Conservation (phyloP, 345 rosid species). For the Moricandia moricandioides region DNA sequence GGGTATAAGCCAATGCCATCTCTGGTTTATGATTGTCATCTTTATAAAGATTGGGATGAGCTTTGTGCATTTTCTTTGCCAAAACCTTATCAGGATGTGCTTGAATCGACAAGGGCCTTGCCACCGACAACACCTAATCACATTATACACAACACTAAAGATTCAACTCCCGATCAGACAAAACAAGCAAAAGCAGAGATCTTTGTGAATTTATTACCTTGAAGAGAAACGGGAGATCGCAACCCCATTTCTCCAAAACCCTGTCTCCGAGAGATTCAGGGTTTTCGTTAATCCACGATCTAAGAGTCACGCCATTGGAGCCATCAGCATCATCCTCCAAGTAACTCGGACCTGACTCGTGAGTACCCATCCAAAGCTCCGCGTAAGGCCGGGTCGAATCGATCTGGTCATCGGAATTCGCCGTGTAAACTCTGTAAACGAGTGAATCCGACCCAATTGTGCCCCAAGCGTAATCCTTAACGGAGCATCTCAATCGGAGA, state of each 20-base stretch:
- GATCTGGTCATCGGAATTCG: constrained; percentile 51
- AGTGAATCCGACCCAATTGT: constrained; percentile 56
- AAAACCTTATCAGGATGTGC: constrained; percentile 94
- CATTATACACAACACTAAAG: background rate
- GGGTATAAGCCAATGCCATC: constrained; percentile 96
- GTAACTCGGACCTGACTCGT: constrained; percentile 81
- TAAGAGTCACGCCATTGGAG: constrained; percentile 51
- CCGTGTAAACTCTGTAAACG: constrained; percentile 60
- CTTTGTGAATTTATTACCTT: constrained; percentile 46
- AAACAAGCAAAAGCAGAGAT: background rate
- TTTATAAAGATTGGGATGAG: constrained; percentile 71
- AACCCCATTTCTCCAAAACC: constrained; percentile 85
- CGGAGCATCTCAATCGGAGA: constrained; percentile 60
- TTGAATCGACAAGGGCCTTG: constrained; percentile 89
- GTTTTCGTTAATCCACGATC: constrained; percentile 66
- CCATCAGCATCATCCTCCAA: constrained; percentile 39
- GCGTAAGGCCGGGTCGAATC: constrained; percentile 61
- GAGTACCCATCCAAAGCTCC: constrained; percentile 76
- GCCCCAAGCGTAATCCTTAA: constrained; percentile 92
- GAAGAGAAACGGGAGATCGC: constrained; percentile 92
- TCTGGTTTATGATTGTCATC: constrained; percentile 98
- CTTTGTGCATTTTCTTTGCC: constrained; percentile 69
- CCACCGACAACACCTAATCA: constrained; percentile 81
- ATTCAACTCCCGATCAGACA: background rate
- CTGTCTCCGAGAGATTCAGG: constrained; percentile 70